Evolutionary conservation across 2,329 filamentous ascomycete genomes (phyloP).

Genomic region (Aspergillus melleus): DNA sequence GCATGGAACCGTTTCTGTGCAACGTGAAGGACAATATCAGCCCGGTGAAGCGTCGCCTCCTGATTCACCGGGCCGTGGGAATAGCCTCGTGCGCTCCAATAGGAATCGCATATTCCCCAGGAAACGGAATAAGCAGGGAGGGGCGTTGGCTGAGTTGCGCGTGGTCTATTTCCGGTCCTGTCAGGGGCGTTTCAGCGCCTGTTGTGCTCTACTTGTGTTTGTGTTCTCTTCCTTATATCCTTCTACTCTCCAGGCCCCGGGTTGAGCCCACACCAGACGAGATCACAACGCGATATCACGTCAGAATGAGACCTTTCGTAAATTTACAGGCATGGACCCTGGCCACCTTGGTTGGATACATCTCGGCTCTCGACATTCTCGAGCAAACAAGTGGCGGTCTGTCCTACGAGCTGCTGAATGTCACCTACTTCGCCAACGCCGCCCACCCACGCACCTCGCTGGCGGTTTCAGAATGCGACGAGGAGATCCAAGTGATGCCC

Average conservation of each 20-base stretch:
- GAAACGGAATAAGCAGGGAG: background rate
- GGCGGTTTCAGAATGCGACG: background rate
- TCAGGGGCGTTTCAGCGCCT: background rate
- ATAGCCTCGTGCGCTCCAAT: background rate
- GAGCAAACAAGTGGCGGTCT: background rate
- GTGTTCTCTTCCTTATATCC: too few relatives aligned
- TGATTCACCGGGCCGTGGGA: background rate
- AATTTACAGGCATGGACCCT: background rate
- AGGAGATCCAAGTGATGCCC: background rate
- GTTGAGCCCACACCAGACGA: background rate
- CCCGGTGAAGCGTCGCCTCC: background rate
- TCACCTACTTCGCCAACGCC: slow-evolving; percentile 9
- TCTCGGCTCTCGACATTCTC: background rate
- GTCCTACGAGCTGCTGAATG: slow-evolving; percentile 3
- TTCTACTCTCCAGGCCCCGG: background rate
- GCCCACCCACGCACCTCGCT: background rate
- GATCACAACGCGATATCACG: background rate
- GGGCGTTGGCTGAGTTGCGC: background rate
- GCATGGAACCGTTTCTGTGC: background rate
- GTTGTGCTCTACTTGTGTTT: background rate
- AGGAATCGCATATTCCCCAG: too few relatives aligned
- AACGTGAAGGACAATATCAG: background rate
- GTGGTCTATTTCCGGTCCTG: background rate
- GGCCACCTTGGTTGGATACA: background rate
- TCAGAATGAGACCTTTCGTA: background rate